Percentiles rank a stretch among this genome's conserved stretches.
These are phyloP conservation scores for Phytophthora cryptogea DNA, from an alignment of 352 stramenopile species.

Conservation along the genomic window DNA sequence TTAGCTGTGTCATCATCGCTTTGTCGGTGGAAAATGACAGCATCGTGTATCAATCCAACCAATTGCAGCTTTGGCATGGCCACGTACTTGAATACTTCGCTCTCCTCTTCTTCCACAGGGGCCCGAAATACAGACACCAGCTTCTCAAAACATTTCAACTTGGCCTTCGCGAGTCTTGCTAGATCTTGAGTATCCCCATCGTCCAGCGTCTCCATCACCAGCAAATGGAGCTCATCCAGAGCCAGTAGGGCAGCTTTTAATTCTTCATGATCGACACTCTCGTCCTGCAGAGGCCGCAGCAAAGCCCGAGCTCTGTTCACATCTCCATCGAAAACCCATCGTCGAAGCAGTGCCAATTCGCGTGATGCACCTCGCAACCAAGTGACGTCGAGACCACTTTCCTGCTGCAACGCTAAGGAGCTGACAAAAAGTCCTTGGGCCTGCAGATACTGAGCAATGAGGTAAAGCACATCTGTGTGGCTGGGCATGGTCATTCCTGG, in stretches of 20 bases:
- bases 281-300: constrained; percentile 39
- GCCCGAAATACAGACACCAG: constrained; percentile 54
- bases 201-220: constrained; percentile 25
- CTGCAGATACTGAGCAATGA: constrained; percentile 56
- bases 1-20: constrained; percentile 1
- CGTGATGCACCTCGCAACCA: constrained; percentile 59
- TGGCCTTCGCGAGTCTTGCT: constrained; percentile 38
- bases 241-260: constrained; percentile 14
- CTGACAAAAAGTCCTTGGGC: constrained; percentile 38
- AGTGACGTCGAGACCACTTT: constrained; percentile 56
- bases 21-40: constrained; percentile 27
- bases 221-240: constrained; percentile 45
- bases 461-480: constrained; percentile 49
- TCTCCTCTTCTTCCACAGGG: constrained; percentile 36
- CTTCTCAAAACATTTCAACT: constrained; percentile 52
- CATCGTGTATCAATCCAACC: constrained; percentile 45
- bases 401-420: constrained; percentile 51
- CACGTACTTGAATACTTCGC: constrained; percentile 54
- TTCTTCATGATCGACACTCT: constrained; percentile 22
- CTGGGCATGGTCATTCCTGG: constrained; percentile 17
- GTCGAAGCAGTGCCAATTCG: constrained; percentile 55
- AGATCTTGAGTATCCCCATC: background rate
- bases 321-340: constrained; percentile 59
- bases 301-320: constrained; percentile 41
- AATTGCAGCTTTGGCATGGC: constrained; percentile 45